phyloP scores from a whole-genome alignment of 2,329 filamentous ascomycete genomes.

The Amauroascus verrucosus region DNA sequence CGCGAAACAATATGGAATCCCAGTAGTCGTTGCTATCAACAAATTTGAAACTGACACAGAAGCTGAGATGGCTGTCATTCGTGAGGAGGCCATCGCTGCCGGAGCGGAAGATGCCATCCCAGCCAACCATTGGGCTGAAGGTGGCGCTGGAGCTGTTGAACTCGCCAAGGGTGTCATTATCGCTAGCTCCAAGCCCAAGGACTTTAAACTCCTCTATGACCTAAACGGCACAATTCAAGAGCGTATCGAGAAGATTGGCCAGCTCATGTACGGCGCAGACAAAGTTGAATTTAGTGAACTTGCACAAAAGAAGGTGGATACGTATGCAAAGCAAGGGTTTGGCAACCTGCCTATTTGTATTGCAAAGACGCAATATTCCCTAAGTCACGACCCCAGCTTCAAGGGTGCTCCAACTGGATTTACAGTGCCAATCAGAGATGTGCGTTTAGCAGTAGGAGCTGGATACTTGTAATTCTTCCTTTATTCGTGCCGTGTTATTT shows the following conservation, averaged over 20 bases:
- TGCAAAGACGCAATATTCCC: conserved; percentile 96
- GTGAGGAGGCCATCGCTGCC: conserved; percentile 81
- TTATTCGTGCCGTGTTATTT: not conserved
- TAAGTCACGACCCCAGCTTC: conserved; percentile 82
- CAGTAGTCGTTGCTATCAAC: conserved; percentile 95
- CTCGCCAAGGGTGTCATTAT: conserved; percentile 78
- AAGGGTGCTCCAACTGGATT: conserved; percentile 95
- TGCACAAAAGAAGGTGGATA: conserved; percentile 92
- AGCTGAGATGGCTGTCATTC: conserved; percentile 78
- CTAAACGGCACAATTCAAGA: conserved; percentile 71
- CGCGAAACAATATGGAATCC: conserved; percentile 77
- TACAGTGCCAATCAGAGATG: conserved; percentile 86
- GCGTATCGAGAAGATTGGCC: conserved; percentile 81
- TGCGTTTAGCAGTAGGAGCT: conserved; percentile 84
- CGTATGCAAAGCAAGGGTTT: conserved; percentile 84
- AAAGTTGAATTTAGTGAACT: conserved; percentile 87
- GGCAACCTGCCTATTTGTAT: conserved; percentile 90
- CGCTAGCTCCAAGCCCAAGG: conserved; percentile 70
- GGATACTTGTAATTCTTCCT: conserved; percentile 62
- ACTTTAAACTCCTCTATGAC: conserved; percentile 79
- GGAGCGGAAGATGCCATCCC: conserved; percentile 89
- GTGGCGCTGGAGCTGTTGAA: conserved; percentile 79
- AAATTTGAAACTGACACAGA: conserved; percentile 90
- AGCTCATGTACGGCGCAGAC: conserved; percentile 87
- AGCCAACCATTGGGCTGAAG: conserved; percentile 94